Base-by-base conservation (phyloP, 73 alveolate species). In the Paramecium sexaurelia region DNA sequence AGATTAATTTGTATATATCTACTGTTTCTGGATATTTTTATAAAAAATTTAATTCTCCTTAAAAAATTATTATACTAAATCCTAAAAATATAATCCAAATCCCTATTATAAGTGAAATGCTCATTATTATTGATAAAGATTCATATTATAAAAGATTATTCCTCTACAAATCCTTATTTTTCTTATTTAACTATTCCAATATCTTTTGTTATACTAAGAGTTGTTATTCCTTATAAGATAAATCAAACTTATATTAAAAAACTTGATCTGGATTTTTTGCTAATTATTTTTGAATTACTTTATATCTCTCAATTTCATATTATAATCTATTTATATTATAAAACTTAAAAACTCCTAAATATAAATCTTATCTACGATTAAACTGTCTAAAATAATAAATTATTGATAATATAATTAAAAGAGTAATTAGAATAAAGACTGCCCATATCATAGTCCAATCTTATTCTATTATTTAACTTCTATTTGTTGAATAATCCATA, bases 371-470 rank as follows among this genome's bases (percentile, higher is more conserved):
- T 78, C 32, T 41, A 3, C n/a, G 7, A 37, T 24, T 22, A 24
- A 41, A 78, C 11, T n/a, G 22, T 8, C 22, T 20, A 41, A 10
- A 78, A 45, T 22, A 39, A 40, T 39, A 40, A 41, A 43, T 6
- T 41, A 22, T 29, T 2, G 5, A 8, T 41, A 78, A 10, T 41
- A 17, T 41, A 37, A 43, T 10, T 78, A 78, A 5, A 6, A 78
- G 19, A 15, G 90, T 19, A 10, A 78, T 37, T 8, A 37, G 19
- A 24, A 78, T 11, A 43, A 40, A 78, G 3, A 78, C 22, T 0
- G 32, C 43, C 90, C 90, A 78, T 20, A 78, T 24, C 2, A 6
- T 39, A 41, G 26, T 29, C 90, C 90, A 78, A 20, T 78, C 55
- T 11, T 19, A 37, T 5, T 22, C 32, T n/a, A 78, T 41, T 10